A percentile compares a stretch with the other conserved stretches of the same genome.
These are phyloP conservation scores for Irpex lacteus DNA, from an alignment of 1,284 basidiomycete species.

Conservation along the genomic window DNA sequence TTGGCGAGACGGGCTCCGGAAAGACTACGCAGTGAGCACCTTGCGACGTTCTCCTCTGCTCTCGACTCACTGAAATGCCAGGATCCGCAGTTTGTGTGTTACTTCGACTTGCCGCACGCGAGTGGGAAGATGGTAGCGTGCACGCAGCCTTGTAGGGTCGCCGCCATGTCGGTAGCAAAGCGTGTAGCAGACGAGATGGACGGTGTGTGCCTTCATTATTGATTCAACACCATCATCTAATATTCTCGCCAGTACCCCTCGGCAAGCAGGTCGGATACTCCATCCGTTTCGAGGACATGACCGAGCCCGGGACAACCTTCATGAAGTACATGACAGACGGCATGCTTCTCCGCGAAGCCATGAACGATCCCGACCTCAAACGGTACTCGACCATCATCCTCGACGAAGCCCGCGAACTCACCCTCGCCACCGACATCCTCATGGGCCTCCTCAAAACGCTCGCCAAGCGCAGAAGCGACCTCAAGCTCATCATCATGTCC, in stretches of 20 bases:
- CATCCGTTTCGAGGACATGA: conserved; percentile 99
- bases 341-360: conserved; percentile 95
- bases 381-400: conserved; percentile 98
- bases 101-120: conserved; percentile 87
- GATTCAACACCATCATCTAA: neutral
- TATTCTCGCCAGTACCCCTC: conserved; percentile 62
- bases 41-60: conserved; percentile 1
- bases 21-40: conserved; percentile 92
- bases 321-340: conserved; percentile 99
- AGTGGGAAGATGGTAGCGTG: conserved; percentile 92
- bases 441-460: conserved; percentile 88
- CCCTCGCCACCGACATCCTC: conserved; percentile 95
- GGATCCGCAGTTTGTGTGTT: conserved; percentile 96
- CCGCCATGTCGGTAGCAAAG: conserved; percentile 97
- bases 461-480: conserved; percentile 77
- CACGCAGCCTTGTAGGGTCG: conserved; percentile 95
- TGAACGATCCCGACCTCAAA: conserved; percentile 89
- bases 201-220: conserved; percentile 45
- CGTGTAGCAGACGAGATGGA: conserved; percentile 99
- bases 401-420: conserved; percentile 98
- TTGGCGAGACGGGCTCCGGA: conserved; percentile 96
- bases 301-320: conserved; percentile 86
- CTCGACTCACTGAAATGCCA: conserved; percentile 8
- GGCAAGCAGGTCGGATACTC: conserved; percentile 96
- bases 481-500: conserved; percentile 98